Base-by-base conservation (phyloP, 169 alveolate genomes). In the Babesia caballi region DNA sequence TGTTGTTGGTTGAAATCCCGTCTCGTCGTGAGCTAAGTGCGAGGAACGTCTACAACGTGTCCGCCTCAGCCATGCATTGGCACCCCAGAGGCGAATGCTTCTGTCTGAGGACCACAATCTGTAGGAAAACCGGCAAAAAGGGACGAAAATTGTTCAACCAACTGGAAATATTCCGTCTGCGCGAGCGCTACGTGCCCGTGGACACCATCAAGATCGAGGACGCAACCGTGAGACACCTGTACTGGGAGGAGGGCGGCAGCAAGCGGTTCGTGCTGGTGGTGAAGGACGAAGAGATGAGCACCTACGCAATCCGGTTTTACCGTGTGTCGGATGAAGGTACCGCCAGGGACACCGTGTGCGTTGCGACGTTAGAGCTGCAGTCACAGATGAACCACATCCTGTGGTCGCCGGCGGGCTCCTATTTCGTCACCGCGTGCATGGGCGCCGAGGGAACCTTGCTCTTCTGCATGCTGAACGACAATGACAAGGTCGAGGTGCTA, bases 321-420 rank as follows among this genome's bases (percentile, higher is more conserved):
- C 92, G 92, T 66, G 94, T 93, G 27, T 85, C 82, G 12, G 93
- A 89, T 33, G 93, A 91, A 36, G 92, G 95, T 25, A 70, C 92
- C 32, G 65, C 83, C 9, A 77, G 90, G 76, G 85, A 86, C 63
- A 84, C 90, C 8, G 90, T 72, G 3, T 71, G 91, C 85, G 69
- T 83, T 0, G 63, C 89, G 40, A 85, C 95, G 21, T 84, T 90
- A 47, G 94, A 91, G 47, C 81, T 88, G 5, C 77, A 90, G 40
- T 58, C 85, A 14, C 92, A 88, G 61, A 82, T 91, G 85, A 91
- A 91, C 72, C 84, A 75, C 47, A 80, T 91, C 82, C 60, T 72
- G 53, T 93, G 97, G 97, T 91, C 96, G 42, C 97, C 97, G 3
- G 80, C 82, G 32, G 97, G 97, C 25, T 84, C 90, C 27, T 90